Conservation (phyloP, 805 yeast species). For the Zygoascus flipseniorum region DNA sequence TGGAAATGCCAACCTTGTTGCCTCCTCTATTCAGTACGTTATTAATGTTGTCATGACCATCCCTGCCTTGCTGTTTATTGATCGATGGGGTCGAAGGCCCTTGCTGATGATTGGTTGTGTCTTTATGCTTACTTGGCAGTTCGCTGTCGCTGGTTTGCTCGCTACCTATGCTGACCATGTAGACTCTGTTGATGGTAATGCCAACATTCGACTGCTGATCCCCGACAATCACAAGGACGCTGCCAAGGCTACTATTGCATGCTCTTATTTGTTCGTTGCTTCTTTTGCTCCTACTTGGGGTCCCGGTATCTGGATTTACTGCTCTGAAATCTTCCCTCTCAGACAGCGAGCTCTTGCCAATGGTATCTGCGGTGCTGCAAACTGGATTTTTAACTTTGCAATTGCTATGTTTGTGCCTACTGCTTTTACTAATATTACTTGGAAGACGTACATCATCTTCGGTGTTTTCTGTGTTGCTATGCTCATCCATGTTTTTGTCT, state of each 20-base stretch:
- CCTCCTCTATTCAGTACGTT: slow-evolving; percentile 54
- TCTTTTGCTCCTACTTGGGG: slow-evolving; percentile 85
- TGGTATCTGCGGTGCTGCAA: slow-evolving; percentile 40
- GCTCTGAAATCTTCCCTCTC: slow-evolving; percentile 46
- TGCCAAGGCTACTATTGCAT: slow-evolving; percentile 45
- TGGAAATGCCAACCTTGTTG: slow-evolving; percentile 42
- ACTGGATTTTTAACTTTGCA: slow-evolving; percentile 36
- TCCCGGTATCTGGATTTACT: slow-evolving; percentile 39
- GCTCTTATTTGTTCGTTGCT: slow-evolving; percentile 52
- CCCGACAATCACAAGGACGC: slow-evolving; percentile 25
- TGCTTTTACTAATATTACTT: slow-evolving; percentile 42
- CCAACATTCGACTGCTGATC: slow-evolving; percentile 23
- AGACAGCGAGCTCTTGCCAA: slow-evolving; percentile 45
- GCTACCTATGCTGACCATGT: slow-evolving; percentile 25
- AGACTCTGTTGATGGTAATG: slow-evolving; percentile 28
- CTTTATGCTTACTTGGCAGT: slow-evolving; percentile 55
- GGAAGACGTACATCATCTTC: slow-evolving; percentile 56
- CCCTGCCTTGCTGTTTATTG: slow-evolving; percentile 53
- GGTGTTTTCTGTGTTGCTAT: slow-evolving; percentile 44
- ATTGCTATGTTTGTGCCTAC: slow-evolving; percentile 53
- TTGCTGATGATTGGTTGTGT: slow-evolving; percentile 52
- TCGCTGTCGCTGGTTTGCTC: slow-evolving; percentile 46
- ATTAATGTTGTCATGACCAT: slow-evolving; percentile 48
- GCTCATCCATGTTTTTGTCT: slow-evolving; percentile 33
- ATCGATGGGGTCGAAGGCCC: slow-evolving; percentile 57